phyloP scores from a whole-genome alignment of 768 basidiomycete species.

The Clavaria fumosa region DNA sequence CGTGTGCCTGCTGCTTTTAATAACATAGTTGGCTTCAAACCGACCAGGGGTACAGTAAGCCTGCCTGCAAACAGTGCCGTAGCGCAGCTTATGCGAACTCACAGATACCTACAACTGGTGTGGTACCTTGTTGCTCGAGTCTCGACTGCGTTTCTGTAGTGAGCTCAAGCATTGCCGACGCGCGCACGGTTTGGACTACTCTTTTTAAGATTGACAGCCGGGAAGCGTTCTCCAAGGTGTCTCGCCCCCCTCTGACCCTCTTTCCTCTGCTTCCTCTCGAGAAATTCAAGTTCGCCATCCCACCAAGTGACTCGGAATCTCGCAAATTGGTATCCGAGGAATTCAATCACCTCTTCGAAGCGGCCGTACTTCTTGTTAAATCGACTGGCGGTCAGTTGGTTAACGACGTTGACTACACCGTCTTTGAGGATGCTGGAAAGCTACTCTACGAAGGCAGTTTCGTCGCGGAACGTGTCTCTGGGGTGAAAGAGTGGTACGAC shows the following conservation, averaged over 20 bases:
- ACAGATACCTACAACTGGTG: slow-evolving; percentile 5
- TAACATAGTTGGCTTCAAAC: slow-evolving; percentile 6
- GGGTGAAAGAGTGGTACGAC: slow-evolving; percentile 6
- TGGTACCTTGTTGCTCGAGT: slow-evolving; percentile 6
- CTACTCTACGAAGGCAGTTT: slow-evolving; percentile 7
- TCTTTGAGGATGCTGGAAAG: slow-evolving; percentile 6
- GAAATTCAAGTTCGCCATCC: slow-evolving; percentile 5
- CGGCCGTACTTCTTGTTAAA: background rate
- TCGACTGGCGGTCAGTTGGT: slow-evolving; percentile 4
- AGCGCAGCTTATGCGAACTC: slow-evolving; percentile 1
- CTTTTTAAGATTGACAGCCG: slow-evolving; percentile 4
- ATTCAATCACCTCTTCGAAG: slow-evolving; percentile 5
- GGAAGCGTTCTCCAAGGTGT: slow-evolving; percentile 6
- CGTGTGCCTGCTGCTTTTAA: slow-evolving; percentile 5
- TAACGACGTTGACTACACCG: slow-evolving; percentile 4
- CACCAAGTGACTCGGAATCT: slow-evolving; percentile 5
- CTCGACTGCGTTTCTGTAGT: slow-evolving; percentile 5
- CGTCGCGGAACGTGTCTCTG: slow-evolving; percentile 6
- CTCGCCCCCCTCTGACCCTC: slow-evolving; percentile 5
- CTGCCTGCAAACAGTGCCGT: background rate
- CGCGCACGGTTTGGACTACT: slow-evolving; percentile 4
- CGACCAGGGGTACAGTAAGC: slow-evolving; percentile 5
- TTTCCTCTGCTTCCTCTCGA: slow-evolving; percentile 4
- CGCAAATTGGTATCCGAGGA: slow-evolving; percentile 3
- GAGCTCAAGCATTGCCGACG: slow-evolving; percentile 2